Conservation (phyloP, 1,139 yeast species). For the Candida pseudocylindracea region DNA sequence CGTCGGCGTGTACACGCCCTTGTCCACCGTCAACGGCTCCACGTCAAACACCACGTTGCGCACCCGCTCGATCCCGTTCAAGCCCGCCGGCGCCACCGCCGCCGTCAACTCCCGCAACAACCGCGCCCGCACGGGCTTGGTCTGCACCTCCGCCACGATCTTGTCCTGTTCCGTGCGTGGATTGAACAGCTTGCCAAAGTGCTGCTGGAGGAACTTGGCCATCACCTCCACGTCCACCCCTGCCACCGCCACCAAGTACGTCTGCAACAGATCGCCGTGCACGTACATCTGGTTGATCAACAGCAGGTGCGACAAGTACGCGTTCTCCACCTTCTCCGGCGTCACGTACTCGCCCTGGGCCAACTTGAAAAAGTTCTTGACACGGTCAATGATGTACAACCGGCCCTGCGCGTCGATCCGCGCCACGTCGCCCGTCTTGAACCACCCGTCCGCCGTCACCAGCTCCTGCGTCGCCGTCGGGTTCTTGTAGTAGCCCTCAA, state of each 20-base stretch:
- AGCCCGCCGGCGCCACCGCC: slow-evolving; percentile 1
- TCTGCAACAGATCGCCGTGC: slow-evolving; percentile 4
- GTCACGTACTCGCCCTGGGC: slow-evolving; percentile 6
- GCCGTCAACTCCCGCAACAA: background rate
- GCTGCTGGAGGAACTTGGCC: slow-evolving; percentile 2
- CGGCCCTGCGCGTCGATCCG: slow-evolving; percentile 10
- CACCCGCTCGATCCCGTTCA: background rate
- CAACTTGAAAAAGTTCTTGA: slow-evolving; percentile 5
- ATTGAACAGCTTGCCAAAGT: slow-evolving; percentile 2
- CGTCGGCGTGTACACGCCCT: background rate
- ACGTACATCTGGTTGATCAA: slow-evolving; percentile 4
- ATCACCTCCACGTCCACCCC: slow-evolving; percentile 4
- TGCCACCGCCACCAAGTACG: slow-evolving; percentile 3
- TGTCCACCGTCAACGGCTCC: background rate
- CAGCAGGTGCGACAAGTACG: slow-evolving; percentile 3
- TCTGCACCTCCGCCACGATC: background rate
- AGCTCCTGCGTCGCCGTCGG: slow-evolving; percentile 27
- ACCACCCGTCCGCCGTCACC: slow-evolving; percentile 48
- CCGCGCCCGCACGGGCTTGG: background rate
- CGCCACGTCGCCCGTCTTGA: slow-evolving; percentile 59
- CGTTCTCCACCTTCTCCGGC: slow-evolving; percentile 5
- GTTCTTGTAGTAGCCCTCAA: slow-evolving; percentile 36
- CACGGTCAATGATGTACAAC: slow-evolving; percentile 4
- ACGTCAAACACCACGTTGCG: background rate
- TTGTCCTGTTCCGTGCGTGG: slow-evolving; percentile 8